Evolutionary conservation across 2,329 filamentous ascomycete species (phyloP), one percentile per base, ranked within the genome.

Genomic region (Colletotrichum aenigma): DNA sequence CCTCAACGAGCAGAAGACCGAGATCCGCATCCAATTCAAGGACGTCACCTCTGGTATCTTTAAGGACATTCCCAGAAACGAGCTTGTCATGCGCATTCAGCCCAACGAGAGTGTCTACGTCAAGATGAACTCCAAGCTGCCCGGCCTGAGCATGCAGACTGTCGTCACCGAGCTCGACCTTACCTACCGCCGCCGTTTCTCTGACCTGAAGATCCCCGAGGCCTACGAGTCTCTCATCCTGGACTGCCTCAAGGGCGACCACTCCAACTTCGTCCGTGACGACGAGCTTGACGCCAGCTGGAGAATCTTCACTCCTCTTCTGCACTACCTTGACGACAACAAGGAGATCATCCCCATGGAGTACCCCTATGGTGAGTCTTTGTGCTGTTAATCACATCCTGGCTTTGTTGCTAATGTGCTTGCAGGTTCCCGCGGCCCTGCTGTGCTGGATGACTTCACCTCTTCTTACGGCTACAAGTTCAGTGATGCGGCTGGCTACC

Each of bases 81-180:
- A 99, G 89, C 94, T 99, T 79, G 97, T 99, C 82, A 98, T 99
- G 89, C 96, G 97, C 80, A 98, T 99, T 79, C 97, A 99, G 89
- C 97, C 97, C 81, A 99, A 99, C 89, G 97, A 99, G 91, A 98
- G 95, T 84, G 96, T 99, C 80, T 99, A 99, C 89, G 98, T 98
- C 87, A 99, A 99, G 93, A 99, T 99, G 97, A 99, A 99, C 93
- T 98, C 96, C 34, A 99, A 99, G 91, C 91, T 99, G 75, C 97
- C 97, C 24, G 97, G 97, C 81, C 90, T 99, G 82, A 98, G 96
- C 89, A 99, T 98, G 96, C 97, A 99, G 90, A 99, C 97, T 15
- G 97, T 98, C 52, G 95, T 98, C 81, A 99, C 97, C 76, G 97
- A 99, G 89, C 94, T 99, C 76, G 97, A 99, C 84, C 92, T 99